Base-by-base conservation (phyloP, 495 filamentous ascomycete species). In the Neurospora sp. region DNA sequence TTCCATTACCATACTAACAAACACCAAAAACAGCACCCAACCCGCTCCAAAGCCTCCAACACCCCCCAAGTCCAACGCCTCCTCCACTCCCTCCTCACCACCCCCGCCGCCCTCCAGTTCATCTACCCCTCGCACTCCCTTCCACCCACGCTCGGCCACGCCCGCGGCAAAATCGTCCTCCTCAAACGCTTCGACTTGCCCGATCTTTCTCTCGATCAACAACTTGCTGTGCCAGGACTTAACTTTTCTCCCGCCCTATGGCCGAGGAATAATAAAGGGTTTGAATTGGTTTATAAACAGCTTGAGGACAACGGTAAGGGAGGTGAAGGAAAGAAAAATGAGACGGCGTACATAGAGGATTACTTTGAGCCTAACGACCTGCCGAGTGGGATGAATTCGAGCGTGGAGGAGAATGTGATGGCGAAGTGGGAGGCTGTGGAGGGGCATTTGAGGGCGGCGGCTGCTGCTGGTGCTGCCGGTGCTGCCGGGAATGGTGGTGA, bases 341-440 rank as follows among this genome's bases (percentile, higher is more conserved):
- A 90, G 3, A 86, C 90, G 70, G 86, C 95, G 47, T 88, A 89
- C 74, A 88, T 97, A 39, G 94, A 97, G 82, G 94, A 97, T 79
- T 96, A 93, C 82, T 97, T 92, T 82, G 92, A 96, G 77, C 91
- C 96, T 8, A 78, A 89, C 31, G 88, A 93, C 16, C 72, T 78
- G 4, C 70, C 70, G 1, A 65, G 27, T 12, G 6, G 20, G 6
- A 53, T 38, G 4, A 69, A 72, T 10, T 59, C 59, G 12, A 71
- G 47, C 1, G 70, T 75, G 73, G 85, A 84, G 7, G 80, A 84
- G 71, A 92, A 89, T 72, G 91, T 96, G 70, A 84, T 86, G 6
- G 86, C 89, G 75, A 97, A 97, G 84, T 86, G 95, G 53, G 73
- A 81, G 45, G 90, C 88, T 75, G 87, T 89, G 44, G 85, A 80